phyloP scores from a whole-genome alignment of 225 moss, liverwort and hornwort genomes.

The Anthoceros angustus region DNA sequence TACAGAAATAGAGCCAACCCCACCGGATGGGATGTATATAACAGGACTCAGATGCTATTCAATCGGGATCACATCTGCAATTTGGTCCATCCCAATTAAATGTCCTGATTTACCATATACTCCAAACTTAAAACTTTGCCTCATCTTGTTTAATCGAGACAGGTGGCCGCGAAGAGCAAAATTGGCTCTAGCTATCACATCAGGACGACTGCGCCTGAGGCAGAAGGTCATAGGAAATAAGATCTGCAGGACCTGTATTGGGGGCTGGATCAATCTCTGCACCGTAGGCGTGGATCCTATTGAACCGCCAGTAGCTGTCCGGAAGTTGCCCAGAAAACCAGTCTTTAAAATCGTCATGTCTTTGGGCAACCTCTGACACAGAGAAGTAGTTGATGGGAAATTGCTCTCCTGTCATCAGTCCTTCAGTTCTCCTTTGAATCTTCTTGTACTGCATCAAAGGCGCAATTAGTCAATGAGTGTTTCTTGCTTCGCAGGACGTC shows the following conservation, averaged over 20 bases:
- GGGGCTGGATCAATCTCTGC: conserved; percentile 25
- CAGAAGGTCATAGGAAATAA: background rate
- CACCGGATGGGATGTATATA: no score
- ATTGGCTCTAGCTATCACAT: no score
- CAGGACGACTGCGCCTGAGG: no score
- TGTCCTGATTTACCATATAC: no score
- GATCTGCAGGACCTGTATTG: conserved; percentile 33
- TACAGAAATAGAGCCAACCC: background rate
- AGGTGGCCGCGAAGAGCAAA: no score
- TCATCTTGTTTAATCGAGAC: no score
- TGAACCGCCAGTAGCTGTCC: conserved; percentile 92
- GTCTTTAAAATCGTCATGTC: conserved; percentile 49
- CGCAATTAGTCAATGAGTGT: background rate
- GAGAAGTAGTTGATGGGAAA: conserved; percentile 95
- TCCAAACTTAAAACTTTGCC: no score
- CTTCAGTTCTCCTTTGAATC: conserved; percentile 72
- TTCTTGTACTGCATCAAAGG: conserved; percentile 50
- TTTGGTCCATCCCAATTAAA: no score
- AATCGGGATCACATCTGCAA: no score
- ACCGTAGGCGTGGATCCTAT: conserved; percentile 75
- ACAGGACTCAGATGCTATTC: no score
- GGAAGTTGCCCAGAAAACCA: conserved; percentile 67
- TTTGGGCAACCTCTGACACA: conserved; percentile 69
- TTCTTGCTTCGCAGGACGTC: background rate
- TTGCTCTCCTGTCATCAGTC: conserved; percentile 51